Evolutionary conservation across 2,329 filamentous ascomycete genomes (phyloP).

Genomic region (Cladophialophora chaetospira): DNA sequence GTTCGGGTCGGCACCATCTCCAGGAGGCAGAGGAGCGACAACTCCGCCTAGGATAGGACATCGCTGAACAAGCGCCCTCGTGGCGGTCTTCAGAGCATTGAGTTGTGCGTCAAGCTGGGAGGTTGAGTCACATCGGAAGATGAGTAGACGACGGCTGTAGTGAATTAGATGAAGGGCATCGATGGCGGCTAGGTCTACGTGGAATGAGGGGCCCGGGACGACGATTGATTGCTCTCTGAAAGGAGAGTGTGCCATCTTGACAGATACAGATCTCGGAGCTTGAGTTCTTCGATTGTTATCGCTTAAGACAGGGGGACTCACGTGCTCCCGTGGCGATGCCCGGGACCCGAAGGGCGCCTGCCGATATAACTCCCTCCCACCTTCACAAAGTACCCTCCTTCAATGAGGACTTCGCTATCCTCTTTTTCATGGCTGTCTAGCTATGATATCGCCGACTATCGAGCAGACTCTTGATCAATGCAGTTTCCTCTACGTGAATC

Average conservation of each 20-base stretch:
- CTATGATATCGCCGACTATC: no score
- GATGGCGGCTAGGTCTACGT: conserved; percentile 5
- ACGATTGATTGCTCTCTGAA: not conserved
- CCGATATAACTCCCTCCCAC: no score
- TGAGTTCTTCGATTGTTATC: no score
- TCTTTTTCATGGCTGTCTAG: no score
- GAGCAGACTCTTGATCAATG: no score
- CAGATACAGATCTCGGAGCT: no score
- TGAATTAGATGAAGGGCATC: conserved; percentile 14
- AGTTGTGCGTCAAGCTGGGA: conserved; percentile 6
- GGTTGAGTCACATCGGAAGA: conserved; percentile 8
- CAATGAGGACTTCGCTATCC: no score
- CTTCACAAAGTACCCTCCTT: no score
- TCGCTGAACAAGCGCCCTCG: not conserved
- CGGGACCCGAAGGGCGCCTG: no score
- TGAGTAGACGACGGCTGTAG: conserved; percentile 14
- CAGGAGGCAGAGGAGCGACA: not conserved
- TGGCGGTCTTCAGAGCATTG: conserved; percentile 5
- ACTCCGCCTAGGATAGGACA: conserved; percentile 6
- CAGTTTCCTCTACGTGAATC: no score
- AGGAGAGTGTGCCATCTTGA: not conserved
- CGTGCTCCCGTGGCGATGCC: no score
- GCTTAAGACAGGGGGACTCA: no score
- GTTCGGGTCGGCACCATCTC: not conserved
- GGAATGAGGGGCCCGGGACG: conserved; percentile 1